Conservation (phyloP, 768 basidiomycete genomes). For the Cytidiella melzeri region DNA sequence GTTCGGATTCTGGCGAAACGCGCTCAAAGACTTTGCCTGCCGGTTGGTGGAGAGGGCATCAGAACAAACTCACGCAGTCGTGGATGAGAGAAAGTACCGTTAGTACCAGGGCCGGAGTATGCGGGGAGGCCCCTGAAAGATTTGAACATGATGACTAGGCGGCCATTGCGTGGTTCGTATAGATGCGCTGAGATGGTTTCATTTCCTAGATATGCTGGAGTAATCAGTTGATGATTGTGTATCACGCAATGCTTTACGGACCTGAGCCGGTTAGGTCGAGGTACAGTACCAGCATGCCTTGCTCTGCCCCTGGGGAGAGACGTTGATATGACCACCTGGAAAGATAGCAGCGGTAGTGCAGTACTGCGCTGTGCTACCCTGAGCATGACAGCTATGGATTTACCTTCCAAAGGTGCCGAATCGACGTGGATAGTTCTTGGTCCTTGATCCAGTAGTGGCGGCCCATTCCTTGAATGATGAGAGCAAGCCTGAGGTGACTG, state of each 20-base stretch:
- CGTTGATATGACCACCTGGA: conserved; percentile 49
- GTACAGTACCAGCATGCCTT: conserved; percentile 59
- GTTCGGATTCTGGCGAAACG: conserved; percentile 6
- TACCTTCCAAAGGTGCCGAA: conserved; percentile 48
- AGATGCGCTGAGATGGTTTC: conserved; percentile 59
- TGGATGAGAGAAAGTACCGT: too few relatives aligned
- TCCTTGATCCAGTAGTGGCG: conserved; percentile 51
- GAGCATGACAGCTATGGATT: conserved; percentile 12
- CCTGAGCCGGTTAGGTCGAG: conserved; percentile 70
- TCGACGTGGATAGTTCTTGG: conserved; percentile 70
- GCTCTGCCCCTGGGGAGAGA: conserved; percentile 59
- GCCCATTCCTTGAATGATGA: background rate
- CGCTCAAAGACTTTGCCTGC: conserved; percentile 11
- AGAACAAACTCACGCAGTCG: background rate
- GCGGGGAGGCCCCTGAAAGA: conserved; percentile 54
- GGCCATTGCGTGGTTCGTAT: conserved; percentile 47
- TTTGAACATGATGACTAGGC: conserved; percentile 56
- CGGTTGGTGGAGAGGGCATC: too few relatives aligned
- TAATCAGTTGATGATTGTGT: background rate
- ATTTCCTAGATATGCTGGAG: conserved; percentile 30
- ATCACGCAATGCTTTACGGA: conserved; percentile 25
- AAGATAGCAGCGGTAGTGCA: background rate
- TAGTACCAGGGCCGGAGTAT: conserved; percentile 56
- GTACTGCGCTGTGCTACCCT: background rate
- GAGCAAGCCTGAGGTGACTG: too few relatives aligned